These are phyloP conservation scores for Aschersonia sp. DNA, from an alignment of 2,329 filamentous ascomycete genomes.

Conservation along the genomic window DNA sequence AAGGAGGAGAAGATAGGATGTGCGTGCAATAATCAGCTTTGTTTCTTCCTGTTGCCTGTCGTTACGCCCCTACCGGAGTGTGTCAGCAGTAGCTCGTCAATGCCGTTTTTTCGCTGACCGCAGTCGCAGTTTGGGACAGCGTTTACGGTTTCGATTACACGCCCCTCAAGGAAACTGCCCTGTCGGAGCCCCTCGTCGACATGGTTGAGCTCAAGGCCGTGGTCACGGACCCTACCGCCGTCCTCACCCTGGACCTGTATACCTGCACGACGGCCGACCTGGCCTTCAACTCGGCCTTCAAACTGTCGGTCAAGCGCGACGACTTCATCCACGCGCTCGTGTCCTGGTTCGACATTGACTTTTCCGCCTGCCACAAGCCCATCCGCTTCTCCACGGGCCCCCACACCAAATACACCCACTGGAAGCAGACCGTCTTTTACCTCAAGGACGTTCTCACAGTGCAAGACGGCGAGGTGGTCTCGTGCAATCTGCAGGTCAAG, in stretches of 20 bases:
- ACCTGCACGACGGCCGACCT: constrained; percentile 74
- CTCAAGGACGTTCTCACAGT: constrained; percentile 85
- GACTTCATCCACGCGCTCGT: constrained; percentile 96
- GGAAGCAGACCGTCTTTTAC: constrained; percentile 99
- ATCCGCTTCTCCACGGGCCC: constrained; percentile 94
- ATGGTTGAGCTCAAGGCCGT: constrained; percentile 96
- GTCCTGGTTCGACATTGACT: constrained; percentile 98
- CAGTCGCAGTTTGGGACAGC: constrained; percentile 79
- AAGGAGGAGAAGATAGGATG: constrained; percentile 99
- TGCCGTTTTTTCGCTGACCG: too few species aligned
- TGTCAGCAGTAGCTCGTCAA: too few species aligned
- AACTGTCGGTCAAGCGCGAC: constrained; percentile 62
- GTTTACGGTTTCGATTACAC: constrained; percentile 97
- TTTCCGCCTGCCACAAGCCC: constrained; percentile 94
- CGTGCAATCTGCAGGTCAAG: constrained; percentile 61
- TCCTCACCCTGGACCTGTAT: constrained; percentile 87
- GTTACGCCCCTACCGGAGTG: too few species aligned
- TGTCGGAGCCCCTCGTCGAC: constrained; percentile 92
- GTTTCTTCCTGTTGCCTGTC: not conserved
- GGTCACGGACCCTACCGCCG: constrained; percentile 74
- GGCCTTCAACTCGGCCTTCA: constrained; percentile 67
- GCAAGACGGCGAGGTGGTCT: constrained; percentile 68
- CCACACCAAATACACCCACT: constrained; percentile 98
- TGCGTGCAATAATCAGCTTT: constrained; percentile 31
- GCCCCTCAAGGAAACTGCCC: constrained; percentile 81